Evolutionary conservation across 331 rosid species (phyloP).

Genomic region (Malus hybrid): DNA sequence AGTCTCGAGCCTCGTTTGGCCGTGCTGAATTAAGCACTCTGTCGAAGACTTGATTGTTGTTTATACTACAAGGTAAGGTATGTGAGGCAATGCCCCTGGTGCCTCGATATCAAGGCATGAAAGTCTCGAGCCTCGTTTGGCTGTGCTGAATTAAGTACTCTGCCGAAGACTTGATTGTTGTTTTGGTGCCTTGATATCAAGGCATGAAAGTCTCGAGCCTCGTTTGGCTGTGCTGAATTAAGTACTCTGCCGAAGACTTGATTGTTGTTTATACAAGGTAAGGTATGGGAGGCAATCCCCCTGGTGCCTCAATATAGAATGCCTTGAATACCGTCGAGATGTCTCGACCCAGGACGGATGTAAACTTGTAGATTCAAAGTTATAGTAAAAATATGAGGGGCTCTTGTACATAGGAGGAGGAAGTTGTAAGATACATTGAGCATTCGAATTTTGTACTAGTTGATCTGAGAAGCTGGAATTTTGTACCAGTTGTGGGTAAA

Average conservation of each 20-base stretch:
- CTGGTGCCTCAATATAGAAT: slow-evolving; percentile 17
- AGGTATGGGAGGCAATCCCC: slow-evolving; percentile 33
- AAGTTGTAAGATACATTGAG: slow-evolving; percentile 15
- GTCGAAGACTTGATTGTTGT: neutral
- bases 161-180: neutral
- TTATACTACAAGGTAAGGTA: neutral
- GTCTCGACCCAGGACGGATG: slow-evolving; percentile 20
- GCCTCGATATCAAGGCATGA: too few relatives aligned
- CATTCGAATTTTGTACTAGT: slow-evolving; percentile 15
- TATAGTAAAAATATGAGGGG: slow-evolving; percentile 10
- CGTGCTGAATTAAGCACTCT: neutral
- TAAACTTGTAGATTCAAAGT: slow-evolving; percentile 32
- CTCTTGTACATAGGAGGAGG: slow-evolving; percentile 16
- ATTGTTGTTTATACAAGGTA: neutral
- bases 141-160: neutral
- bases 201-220: neutral
- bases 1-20: neutral
- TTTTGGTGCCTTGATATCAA: slow-evolving; percentile 12
- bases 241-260: neutral
- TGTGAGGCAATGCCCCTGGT: slow-evolving; percentile 15
- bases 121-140: neutral
- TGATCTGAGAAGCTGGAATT: neutral
- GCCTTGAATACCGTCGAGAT: neutral
- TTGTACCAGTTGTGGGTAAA: neutral
- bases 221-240: neutral